Evolutionary conservation across 257 asterid species (phyloP).

Genomic region (Salvia hispanica): DNA sequence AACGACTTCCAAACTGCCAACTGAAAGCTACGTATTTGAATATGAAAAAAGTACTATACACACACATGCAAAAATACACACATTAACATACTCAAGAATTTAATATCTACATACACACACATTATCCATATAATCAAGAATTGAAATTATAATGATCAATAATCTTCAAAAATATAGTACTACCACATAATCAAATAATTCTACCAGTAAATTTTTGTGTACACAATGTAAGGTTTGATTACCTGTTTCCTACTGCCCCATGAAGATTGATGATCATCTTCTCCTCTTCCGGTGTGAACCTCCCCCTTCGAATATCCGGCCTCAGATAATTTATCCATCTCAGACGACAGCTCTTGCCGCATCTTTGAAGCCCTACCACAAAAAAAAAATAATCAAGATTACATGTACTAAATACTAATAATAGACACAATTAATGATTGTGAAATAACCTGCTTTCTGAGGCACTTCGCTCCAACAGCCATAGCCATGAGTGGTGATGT

Average conservation of each 20-base stretch:
- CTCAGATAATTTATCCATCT: slow-evolving; percentile 90
- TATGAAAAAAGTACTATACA: not conserved
- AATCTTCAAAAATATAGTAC: too few relatives aligned
- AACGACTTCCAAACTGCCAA: slow-evolving; percentile 45
- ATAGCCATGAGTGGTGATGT: slow-evolving; percentile 76
- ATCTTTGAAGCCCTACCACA: slow-evolving; percentile 73
- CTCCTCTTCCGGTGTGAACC: slow-evolving; percentile 81
- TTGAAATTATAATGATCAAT: too few relatives aligned
- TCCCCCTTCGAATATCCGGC: slow-evolving; percentile 86
- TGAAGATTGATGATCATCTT: slow-evolving; percentile 82
- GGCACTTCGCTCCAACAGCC: slow-evolving; percentile 99
- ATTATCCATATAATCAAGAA: too few relatives aligned
- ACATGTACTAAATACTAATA: too few relatives aligned
- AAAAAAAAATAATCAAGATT: not conserved
- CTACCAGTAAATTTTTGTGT: too few relatives aligned
- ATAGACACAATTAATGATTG: not conserved
- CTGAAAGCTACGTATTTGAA: slow-evolving; percentile 27
- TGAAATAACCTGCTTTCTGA: slow-evolving; percentile 78
- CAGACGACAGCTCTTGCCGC: slow-evolving; percentile 84
- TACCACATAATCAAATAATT: too few relatives aligned
- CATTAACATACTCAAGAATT: not conserved
- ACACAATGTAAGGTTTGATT: too few relatives aligned
- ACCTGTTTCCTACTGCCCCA: slow-evolving; percentile 92
- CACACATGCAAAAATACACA: not conserved
- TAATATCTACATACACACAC: not conserved